Conservation (phyloP, 2,329 filamentous ascomycete species). For the Aphanocladium album region DNA sequence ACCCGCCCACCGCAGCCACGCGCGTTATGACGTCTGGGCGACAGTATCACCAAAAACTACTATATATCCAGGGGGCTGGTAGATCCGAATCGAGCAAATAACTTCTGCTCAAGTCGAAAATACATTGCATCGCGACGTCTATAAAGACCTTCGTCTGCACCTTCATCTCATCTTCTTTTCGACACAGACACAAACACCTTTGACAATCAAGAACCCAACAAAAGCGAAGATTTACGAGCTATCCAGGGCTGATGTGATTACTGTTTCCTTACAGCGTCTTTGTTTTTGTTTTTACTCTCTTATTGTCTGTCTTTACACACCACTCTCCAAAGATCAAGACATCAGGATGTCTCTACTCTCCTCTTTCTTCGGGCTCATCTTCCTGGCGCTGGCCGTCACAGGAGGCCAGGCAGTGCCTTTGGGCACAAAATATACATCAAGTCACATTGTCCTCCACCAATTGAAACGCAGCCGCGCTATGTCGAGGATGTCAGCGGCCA, state of each 20-base stretch:
- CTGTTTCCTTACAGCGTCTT: background rate
- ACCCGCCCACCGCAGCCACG: background rate
- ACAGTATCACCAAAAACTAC: background rate
- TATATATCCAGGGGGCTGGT: background rate
- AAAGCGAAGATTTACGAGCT: background rate
- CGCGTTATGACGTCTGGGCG: background rate
- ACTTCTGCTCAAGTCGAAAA: background rate
- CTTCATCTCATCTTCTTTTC: background rate
- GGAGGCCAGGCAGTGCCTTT: background rate
- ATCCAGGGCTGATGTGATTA: background rate
- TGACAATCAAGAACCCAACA: background rate
- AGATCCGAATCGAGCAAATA: background rate
- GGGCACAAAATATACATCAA: background rate
- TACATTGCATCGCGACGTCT: background rate
- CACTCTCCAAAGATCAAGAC: background rate
- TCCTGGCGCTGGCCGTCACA: slow-evolving; percentile 4
- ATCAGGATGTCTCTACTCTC: slow-evolving; percentile 1
- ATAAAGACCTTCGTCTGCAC: background rate
- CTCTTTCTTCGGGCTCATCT: slow-evolving; percentile 3
- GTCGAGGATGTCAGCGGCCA: slow-evolving; percentile 5
- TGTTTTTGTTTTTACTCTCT: background rate
- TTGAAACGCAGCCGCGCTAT: slow-evolving; percentile 7
- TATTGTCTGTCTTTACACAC: too few species aligned
- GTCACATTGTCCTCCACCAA: background rate
- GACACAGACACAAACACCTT: background rate